A percentile compares a stretch with the other conserved stretches of the same genome.
These are phyloP conservation scores for Paecilomyces sp. DNA, from an alignment of 2,329 filamentous ascomycete genomes.

Conservation along the genomic window DNA sequence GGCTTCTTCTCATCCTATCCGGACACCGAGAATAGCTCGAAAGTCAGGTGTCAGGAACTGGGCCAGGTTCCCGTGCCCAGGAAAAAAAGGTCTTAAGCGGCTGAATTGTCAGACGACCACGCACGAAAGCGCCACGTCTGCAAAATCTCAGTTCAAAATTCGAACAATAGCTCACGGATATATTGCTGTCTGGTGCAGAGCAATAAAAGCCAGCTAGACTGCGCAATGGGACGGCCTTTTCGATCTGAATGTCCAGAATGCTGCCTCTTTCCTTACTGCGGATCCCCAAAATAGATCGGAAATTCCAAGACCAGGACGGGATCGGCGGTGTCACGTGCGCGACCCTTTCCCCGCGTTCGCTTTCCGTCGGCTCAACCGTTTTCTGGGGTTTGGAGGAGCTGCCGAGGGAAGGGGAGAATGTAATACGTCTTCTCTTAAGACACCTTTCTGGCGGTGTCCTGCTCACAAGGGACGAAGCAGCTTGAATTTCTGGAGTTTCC, in stretches of 20 bases:
- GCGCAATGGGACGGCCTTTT: not conserved
- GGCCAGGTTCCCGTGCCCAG: not conserved
- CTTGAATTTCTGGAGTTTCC: not conserved
- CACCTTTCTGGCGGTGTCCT: not conserved
- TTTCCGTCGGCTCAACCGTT: conserved; percentile 25
- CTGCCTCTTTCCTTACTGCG: not conserved
- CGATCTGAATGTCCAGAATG: not conserved
- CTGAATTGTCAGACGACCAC: not conserved
- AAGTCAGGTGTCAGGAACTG: not conserved
- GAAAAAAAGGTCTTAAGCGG: not conserved
- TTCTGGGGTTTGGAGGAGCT: conserved; percentile 6
- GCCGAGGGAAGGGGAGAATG: conserved; percentile 1
- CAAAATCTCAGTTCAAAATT: not conserved
- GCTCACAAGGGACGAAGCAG: not conserved
- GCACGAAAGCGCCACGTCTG: not conserved
- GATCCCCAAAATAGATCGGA: not conserved
- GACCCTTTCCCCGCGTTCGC: conserved; percentile 28
- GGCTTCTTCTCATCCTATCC: not conserved
- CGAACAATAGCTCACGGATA: not conserved
- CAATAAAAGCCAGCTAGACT: not conserved
- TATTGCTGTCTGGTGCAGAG: not conserved
- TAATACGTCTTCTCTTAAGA: not conserved
- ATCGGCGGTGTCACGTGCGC: conserved; percentile 12
- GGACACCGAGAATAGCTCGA: not conserved
- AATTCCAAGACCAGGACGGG: conserved; percentile 1